A percentile compares a stretch with the other conserved stretches of the same genome.
Conservation (phyloP, 208 protist species). For the Trichomonas vaginalis region DNA sequence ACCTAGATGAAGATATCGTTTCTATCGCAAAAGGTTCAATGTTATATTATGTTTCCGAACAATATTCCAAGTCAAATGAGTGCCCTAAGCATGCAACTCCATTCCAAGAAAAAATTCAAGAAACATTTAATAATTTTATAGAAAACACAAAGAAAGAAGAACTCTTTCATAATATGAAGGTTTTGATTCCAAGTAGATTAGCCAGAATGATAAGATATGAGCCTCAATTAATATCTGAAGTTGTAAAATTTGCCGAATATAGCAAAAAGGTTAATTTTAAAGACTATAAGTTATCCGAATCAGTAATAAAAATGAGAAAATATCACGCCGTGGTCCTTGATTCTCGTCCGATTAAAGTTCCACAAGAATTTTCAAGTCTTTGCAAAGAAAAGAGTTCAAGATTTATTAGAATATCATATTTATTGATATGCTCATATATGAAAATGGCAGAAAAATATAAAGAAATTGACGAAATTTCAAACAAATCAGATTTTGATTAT, state of each 20-base stretch:
- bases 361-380: neutral
- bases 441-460: neutral
- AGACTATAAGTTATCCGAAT: neutral
- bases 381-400: neutral
- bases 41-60: too few species aligned
- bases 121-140: neutral
- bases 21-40: too few species aligned
- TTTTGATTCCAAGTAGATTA: neutral
- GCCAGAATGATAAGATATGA: neutral
- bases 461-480: neutral
- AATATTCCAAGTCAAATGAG: too few species aligned
- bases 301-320: neutral
- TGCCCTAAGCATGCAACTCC: too few species aligned
- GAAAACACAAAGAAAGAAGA: neutral
- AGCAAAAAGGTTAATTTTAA: neutral
- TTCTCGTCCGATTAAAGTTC: neutral
- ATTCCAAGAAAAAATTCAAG: neutral
- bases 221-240: neutral
- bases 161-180: neutral
- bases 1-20: too few species aligned
- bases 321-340: neutral
- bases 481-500: too few species aligned
- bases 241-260: neutral
- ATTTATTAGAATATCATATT: neutral
- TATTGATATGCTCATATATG: neutral